phyloP scores from a whole-genome alignment of 305 asterid genomes.

The Ruellia speciosa region DNA sequence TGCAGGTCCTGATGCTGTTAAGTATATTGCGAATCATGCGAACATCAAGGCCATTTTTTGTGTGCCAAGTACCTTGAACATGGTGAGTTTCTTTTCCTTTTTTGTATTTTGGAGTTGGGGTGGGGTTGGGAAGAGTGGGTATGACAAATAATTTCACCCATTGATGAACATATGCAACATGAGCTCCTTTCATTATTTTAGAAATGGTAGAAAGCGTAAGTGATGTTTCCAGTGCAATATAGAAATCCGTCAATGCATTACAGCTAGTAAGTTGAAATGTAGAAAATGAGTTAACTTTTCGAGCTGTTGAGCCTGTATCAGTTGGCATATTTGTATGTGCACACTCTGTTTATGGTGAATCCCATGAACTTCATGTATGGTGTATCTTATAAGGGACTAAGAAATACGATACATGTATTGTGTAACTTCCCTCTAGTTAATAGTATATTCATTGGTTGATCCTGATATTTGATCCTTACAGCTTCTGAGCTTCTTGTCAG shows the following conservation, averaged over 20 bases:
- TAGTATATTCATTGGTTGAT: constrained; percentile 9
- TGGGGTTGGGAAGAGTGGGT: background rate
- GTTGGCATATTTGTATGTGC: background rate
- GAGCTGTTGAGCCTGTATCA: background rate
- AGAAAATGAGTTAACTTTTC: too few species aligned
- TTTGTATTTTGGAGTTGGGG: background rate
- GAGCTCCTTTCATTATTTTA: too few species aligned
- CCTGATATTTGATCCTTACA: constrained; percentile 34
- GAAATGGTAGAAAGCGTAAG: too few species aligned
- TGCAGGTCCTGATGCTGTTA: constrained; percentile 97
- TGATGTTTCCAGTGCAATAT: too few species aligned
- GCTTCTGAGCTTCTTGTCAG: constrained; percentile 78
- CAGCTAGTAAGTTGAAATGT: too few species aligned
- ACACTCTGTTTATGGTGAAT: constrained; percentile 13
- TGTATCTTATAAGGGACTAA: constrained; percentile 10
- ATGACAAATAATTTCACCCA: background rate
- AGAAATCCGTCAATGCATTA: too few species aligned
- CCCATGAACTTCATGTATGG: constrained; percentile 9
- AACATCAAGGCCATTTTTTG: constrained; percentile 76
- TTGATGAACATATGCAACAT: too few species aligned
- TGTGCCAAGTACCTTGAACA: constrained; percentile 74
- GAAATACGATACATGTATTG: constrained; percentile 10
- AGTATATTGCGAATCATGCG: constrained; percentile 75
- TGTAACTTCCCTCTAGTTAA: constrained; percentile 8
- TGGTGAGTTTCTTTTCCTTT: constrained; percentile 39